Conservation (phyloP, 2,329 filamentous ascomycete species). For the Diaporthe eres region DNA sequence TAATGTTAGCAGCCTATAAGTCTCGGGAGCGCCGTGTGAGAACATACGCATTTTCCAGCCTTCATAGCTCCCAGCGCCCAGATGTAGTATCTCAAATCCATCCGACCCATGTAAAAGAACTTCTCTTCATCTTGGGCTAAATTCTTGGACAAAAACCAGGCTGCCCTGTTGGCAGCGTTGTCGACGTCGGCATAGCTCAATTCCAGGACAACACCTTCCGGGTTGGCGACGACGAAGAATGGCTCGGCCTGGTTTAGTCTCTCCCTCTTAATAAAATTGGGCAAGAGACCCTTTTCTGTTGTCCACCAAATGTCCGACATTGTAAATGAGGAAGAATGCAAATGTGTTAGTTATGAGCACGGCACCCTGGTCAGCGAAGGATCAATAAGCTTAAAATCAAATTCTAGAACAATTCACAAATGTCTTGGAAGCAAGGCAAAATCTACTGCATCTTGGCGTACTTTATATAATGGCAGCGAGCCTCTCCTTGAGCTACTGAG, state of each 20-base stretch:
- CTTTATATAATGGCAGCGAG: conserved; percentile 4
- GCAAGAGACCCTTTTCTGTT: conserved; percentile 36
- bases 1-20: background rate
- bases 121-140: conserved; percentile 38
- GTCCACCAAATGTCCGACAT: conserved; percentile 34
- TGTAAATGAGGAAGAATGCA: background rate
- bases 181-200: conserved; percentile 44
- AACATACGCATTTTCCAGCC: conserved; percentile 37
- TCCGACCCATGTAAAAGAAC: conserved; percentile 39
- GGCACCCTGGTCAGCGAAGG: conserved; percentile 4
- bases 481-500: no score
- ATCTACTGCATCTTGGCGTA: background rate
- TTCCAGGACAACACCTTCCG: conserved; percentile 38
- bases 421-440: background rate
- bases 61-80: conserved; percentile 40
- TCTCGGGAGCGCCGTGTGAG: no score
- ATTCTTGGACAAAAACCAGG: conserved; percentile 43
- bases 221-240: conserved; percentile 21
- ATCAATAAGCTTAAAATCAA: conserved; percentile 5
- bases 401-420: background rate
- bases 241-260: conserved; percentile 9
- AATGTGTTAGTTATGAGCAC: background rate
- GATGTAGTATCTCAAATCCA: conserved; percentile 41
- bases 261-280: conserved; percentile 31
- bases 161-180: conserved; percentile 44